These are phyloP conservation scores for Mrakia frigida DNA, from an alignment of 768 basidiomycete species.

Conservation along the genomic window DNA sequence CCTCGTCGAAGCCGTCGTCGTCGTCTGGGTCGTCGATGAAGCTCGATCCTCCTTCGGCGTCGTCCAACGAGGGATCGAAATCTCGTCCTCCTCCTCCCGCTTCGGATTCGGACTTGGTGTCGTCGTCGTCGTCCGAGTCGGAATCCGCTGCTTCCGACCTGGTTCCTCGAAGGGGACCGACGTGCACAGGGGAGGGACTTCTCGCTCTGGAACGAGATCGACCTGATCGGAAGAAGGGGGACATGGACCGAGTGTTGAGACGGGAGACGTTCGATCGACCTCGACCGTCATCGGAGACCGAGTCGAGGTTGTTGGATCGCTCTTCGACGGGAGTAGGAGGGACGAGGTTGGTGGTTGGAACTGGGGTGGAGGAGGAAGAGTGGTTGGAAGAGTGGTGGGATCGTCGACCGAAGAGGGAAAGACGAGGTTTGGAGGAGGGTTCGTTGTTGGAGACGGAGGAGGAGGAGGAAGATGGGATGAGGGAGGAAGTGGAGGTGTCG, in stretches of 20 bases:
- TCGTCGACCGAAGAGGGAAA: slow-evolving; percentile 15
- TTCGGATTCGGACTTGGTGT: slow-evolving; percentile 32
- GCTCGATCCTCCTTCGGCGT: slow-evolving; percentile 53
- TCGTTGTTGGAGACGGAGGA: neutral
- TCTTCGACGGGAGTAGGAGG: slow-evolving; percentile 47
- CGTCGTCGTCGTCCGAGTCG: slow-evolving; percentile 39
- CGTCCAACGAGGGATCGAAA: slow-evolving; percentile 47
- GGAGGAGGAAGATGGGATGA: neutral
- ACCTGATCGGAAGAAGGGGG: slow-evolving; percentile 58
- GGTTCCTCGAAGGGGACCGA: slow-evolving; percentile 50
- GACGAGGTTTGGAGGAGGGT: slow-evolving; percentile 18
- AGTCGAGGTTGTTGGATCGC: slow-evolving; percentile 37
- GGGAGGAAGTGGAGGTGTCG: slow-evolving; percentile 22
- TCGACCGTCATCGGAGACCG: slow-evolving; percentile 33
- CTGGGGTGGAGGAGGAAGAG: slow-evolving; percentile 48
- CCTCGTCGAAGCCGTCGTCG: slow-evolving; percentile 61
- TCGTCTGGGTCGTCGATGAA: slow-evolving; percentile 44
- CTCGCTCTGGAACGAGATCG: slow-evolving; percentile 46
- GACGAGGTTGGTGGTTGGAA: slow-evolving; percentile 40
- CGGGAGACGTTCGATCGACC: slow-evolving; percentile 38
- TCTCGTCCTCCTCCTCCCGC: slow-evolving; percentile 23
- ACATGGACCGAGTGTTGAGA: slow-evolving; percentile 59
- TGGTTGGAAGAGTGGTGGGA: neutral
- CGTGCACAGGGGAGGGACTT: slow-evolving; percentile 49
- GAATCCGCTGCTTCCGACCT: slow-evolving; percentile 50